phyloP scores from a whole-genome alignment of 1,284 basidiomycete genomes.

The Crocinoboletus sp. region DNA sequence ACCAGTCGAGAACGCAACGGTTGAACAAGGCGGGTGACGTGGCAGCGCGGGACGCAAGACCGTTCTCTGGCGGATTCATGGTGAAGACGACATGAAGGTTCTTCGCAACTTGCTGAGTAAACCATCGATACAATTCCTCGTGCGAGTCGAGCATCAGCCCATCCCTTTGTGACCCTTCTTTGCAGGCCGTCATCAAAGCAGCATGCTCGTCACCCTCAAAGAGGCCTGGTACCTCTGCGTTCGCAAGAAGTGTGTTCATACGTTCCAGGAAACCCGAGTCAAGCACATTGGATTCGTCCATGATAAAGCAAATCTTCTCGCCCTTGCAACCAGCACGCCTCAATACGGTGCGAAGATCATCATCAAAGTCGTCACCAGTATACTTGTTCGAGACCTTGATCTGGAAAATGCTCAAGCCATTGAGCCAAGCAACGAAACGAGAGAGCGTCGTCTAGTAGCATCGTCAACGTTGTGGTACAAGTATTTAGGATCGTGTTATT shows the following conservation, averaged over 20 bases:
- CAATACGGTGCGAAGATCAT: constrained; percentile 92
- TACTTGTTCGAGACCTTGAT: constrained; percentile 99
- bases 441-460: constrained; percentile 84
- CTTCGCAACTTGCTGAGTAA: constrained; percentile 94
- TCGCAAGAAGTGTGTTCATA: constrained; percentile 98
- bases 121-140: constrained; percentile 97
- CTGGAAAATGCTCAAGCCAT: constrained; percentile 97
- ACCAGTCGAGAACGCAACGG: constrained; percentile 97
- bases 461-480: constrained; percentile 13
- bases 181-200: constrained; percentile 96
- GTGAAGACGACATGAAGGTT: constrained; percentile 98
- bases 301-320: constrained; percentile 99
- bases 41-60: constrained; percentile 91
- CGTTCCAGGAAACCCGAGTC: constrained; percentile 98
- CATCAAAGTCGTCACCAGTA: constrained; percentile 97
- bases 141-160: constrained; percentile 98
- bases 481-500: constrained; percentile 16
- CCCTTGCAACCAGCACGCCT: constrained; percentile 96
- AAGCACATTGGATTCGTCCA: constrained; percentile 99
- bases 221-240: constrained; percentile 98
- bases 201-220: constrained; percentile 99
- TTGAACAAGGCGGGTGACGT: constrained; percentile 98
- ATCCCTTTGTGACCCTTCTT: constrained; percentile 97
- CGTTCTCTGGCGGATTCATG: constrained; percentile 98
- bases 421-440: constrained; percentile 99